Evolutionary conservation across 2,329 filamentous ascomycete genomes (phyloP), one percentile per base, ranked within the genome.

Genomic region (Fusarium devonianum): DNA sequence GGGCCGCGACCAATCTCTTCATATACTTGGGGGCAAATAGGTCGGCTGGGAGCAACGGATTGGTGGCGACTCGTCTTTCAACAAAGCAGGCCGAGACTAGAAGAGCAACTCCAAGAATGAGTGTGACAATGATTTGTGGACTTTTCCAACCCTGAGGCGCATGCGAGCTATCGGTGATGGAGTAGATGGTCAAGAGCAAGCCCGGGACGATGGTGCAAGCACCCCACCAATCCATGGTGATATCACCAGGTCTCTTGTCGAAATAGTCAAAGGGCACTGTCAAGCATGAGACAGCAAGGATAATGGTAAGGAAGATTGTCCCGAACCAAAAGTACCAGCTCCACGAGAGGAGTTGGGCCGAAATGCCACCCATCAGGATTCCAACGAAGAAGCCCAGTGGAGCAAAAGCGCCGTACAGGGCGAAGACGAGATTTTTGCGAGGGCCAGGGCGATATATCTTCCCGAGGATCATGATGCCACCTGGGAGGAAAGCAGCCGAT

Each of bases 311-410:
- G 29, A 73, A 57, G 14, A 73, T 70, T 45, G 64, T 61, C 1
- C 85, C 85, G 41, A 89, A 79, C 73, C 79, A 89, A 66, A 89
- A 89, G 66, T 86, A 89, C 82, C 83, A 88, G 4, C 79, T 68
- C 85, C 85, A 89, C 0, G 67, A 72, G 1, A 82, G 69, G 47
- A 79, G 81, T 50, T 88, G n/a, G n/a, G 83, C 0, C 80, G 80
- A 3, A 80, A 88, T 43, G 1, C 85, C 87, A 0, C 84, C 85
- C 40, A 87, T 76, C 63, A 88, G 82, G 50, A 89, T 86, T 5
- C 87, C 87, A 17, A 75, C 56, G 52, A 80, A 85, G 69, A 85
- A 85, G 1, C 82, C 82, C 5, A 82, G 50, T 4, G 77, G 75
- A 1, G 79, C 79, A 54, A 76, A 75, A 5, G 80, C 79, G 11